Conservation (phyloP, 2,329 filamentous ascomycete genomes). For the Elsinoe perseae region DNA sequence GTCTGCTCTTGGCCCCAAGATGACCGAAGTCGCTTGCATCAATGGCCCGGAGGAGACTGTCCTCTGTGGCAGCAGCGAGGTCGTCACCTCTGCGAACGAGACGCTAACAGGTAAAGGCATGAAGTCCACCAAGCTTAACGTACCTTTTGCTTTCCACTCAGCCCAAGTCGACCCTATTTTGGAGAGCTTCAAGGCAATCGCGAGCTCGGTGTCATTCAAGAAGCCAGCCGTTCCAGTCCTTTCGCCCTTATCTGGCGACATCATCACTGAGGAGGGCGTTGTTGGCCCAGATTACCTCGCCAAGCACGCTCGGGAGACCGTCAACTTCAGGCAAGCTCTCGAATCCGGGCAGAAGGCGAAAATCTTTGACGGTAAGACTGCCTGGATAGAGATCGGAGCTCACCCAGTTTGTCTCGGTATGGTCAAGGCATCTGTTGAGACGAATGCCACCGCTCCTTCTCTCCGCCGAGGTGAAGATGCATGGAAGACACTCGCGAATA, state of each 20-base stretch:
- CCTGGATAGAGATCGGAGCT: conserved; percentile 68
- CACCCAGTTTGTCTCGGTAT: conserved; percentile 62
- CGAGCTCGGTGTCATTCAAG: conserved; percentile 48
- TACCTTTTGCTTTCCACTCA: conserved; percentile 62
- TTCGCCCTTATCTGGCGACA: conserved; percentile 57
- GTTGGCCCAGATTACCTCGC: conserved; percentile 57
- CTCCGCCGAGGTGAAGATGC: conserved; percentile 55
- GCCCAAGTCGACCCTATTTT: conserved; percentile 57
- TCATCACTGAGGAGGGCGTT: conserved; percentile 50
- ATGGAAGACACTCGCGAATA: conserved; percentile 56
- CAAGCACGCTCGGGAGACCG: conserved; percentile 58
- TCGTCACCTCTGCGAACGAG: conserved; percentile 49
- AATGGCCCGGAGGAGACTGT: conserved; percentile 71
- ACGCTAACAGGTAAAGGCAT: conserved; percentile 46
- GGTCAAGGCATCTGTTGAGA: conserved; percentile 57
- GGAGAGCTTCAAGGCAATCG: conserved; percentile 50
- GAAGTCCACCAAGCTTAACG: conserved; percentile 55
- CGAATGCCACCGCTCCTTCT: conserved; percentile 51
- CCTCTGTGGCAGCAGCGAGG: conserved; percentile 54
- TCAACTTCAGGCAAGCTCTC: conserved; percentile 60
- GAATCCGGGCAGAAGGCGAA: conserved; percentile 51
- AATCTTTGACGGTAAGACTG: conserved; percentile 56
- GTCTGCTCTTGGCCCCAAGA: conserved; percentile 44
- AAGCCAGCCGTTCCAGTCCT: conserved; percentile 55
- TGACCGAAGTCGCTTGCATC: conserved; percentile 59